Evolutionary conservation across 345 rosid species (phyloP), one percentile per base, ranked within the genome.

Genomic region (Camelina sativa): DNA sequence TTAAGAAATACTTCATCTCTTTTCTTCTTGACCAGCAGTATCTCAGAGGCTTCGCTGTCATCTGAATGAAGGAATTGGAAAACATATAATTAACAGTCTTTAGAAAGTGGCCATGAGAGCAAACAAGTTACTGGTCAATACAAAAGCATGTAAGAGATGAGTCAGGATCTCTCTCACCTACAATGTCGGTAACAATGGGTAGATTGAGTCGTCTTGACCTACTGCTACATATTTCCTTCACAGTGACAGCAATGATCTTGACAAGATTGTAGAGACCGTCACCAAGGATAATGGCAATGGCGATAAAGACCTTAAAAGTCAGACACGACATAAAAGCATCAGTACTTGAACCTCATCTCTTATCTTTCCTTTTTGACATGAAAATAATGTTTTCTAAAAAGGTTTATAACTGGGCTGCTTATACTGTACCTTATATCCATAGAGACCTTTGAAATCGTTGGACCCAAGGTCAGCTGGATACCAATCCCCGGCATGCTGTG

Each of bases 381-480:
- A 60, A 58, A 30, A 6, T 64, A 22, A 28, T 12, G 16, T 63
- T 32, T 17, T 17, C 22, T 3, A 17, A n/a, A 46, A 74, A 46
- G 1, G 19, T n/a, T 35, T 35, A 17, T 46, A 44, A 20, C 15
- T 1, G 12, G 65, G 23, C 23, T 16, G 32, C 58, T 74, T 25
- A 61, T 62, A 65, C 2, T 11, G 62, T 83, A 91, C 94, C 97
- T 91, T 93, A 64, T 93, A 91, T 68, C 89, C 98, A 53, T 91
- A 91, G 58, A 93, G 97, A 75, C 98, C 97, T 81, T 91, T 93
- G 65, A 93, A 91, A 83, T 91, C 92, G 74, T 85, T 88, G 84
- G 87, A 78, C 15, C 66, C 91, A 16, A 91, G 87, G 85, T 83
- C 85, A 83, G 92, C 87, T 4, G 98, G 89, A 80, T 89, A 91